These are phyloP conservation scores for Porcisia deanei DNA, from an alignment of 208 protist genomes.

Conservation along the genomic window DNA sequence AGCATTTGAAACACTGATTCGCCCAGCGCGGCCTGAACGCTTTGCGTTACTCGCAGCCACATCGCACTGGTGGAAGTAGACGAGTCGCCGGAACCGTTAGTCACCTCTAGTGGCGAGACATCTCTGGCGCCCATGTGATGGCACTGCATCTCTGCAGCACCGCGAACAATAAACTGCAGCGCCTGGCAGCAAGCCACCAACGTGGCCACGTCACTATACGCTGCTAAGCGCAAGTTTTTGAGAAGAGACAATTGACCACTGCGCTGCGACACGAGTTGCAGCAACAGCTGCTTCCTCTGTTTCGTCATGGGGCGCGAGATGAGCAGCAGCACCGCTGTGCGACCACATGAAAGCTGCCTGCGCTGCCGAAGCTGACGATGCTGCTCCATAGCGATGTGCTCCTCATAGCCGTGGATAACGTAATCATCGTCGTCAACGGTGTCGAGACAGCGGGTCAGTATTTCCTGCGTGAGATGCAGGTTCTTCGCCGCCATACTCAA, in stretches of 20 bases:
- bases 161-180: conserved; percentile 67
- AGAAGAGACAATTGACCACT: conserved; percentile 74
- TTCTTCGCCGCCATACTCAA: conserved; percentile 71
- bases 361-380: conserved; percentile 48
- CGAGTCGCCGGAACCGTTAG: neutral
- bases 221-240: conserved; percentile 77
- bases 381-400: conserved; percentile 4
- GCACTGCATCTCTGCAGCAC: conserved; percentile 40
- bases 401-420: conserved; percentile 46
- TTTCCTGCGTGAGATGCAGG: conserved; percentile 55
- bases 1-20: conserved; percentile 61
- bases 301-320: conserved; percentile 52
- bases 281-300: conserved; percentile 38
- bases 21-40: conserved; percentile 61
- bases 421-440: conserved; percentile 73
- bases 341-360: conserved; percentile 73
- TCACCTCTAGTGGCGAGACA: neutral
- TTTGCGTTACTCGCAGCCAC: conserved; percentile 50
- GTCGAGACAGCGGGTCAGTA: conserved; percentile 75
- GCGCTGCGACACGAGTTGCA: conserved; percentile 59
- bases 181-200: conserved; percentile 71
- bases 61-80: conserved; percentile 14
- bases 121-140: conserved; percentile 5
- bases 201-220: conserved; percentile 46
- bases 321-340: conserved; percentile 65